Evolutionary conservation across 2,329 filamentous ascomycete species (phyloP), one percentile per base, ranked within the genome.

Genomic region (Fusarium abutilonis): DNA sequence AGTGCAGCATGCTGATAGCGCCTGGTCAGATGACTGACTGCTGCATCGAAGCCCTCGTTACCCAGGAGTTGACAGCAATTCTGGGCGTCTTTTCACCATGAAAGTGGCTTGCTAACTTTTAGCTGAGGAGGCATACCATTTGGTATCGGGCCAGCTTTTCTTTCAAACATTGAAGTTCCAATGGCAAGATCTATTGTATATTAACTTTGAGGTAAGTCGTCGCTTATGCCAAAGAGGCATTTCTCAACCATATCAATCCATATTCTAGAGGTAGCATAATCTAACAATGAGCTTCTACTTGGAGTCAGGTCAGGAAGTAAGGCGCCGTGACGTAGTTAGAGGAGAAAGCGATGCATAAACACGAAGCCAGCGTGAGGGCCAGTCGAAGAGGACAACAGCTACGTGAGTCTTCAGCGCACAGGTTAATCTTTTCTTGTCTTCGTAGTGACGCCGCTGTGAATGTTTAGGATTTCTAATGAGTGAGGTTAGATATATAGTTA

Each of bases 11-110:
- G 26, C 36, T 44, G 46, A 38, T 36, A 23, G 23, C n/a, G 19
- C 41, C 15, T 15, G 19, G 29, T 8, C 23, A 29, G 56, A 43
- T n/a, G n/a, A n/a, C n/a, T 21, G 35, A 38, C 39, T 48, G 29
- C 60, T 52, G 43, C 26, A 52, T 61, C 35, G 60, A 40, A 40
- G 15, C n/a, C 10, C 15, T 43, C 31, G 26, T 28, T 29, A 17
- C 21, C 9, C 31, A 31, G 15, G 45, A 32, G 31, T 21, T 13
- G 28, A 23, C 36, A 39, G 35, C 17, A n/a, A 23, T 23, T 23
- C 21, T 23, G 6, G 17, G 13, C 5, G 9, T 9, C 5, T 29
- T 6, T 29, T 10, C 8, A 8, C 5, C 10, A 9, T 9, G 21
- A 6, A 23, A 4, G 6, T 4, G 21, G 21, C 21, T 23, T 6